A percentile compares a stretch with the other conserved stretches of the same genome.
phyloP scores from a whole-genome alignment of 2,329 filamentous ascomycete genomes.

The Keithomyces neogunnii region DNA sequence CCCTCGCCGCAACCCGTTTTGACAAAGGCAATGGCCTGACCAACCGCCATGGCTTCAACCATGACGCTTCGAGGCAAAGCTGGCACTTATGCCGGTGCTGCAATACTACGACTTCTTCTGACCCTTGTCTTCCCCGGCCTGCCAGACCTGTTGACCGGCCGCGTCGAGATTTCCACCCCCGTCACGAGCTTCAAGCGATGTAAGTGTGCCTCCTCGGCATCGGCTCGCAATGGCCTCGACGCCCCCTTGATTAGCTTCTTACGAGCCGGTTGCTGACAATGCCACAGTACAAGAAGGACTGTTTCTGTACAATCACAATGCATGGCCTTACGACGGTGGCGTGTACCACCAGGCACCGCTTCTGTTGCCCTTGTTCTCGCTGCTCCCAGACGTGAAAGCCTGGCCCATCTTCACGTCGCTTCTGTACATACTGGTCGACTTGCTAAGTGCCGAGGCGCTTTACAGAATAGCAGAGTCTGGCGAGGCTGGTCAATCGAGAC shows the following conservation, averaged over 20 bases:
- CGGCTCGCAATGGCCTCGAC: background rate
- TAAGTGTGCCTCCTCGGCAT: conserved; percentile 35
- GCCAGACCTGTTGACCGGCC: conserved; percentile 75
- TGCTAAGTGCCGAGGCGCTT: conserved; percentile 74
- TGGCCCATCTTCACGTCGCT: conserved; percentile 69
- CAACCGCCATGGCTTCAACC: conserved; percentile 16
- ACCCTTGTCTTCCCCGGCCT: conserved; percentile 75
- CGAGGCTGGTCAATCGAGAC: conserved; percentile 63
- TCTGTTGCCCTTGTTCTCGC: conserved; percentile 81
- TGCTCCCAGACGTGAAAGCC: conserved; percentile 62
- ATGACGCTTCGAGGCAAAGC: conserved; percentile 34
- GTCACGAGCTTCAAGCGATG: conserved; percentile 97
- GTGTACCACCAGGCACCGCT: conserved; percentile 77
- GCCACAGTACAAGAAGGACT: conserved; percentile 82
- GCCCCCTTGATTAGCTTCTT: background rate
- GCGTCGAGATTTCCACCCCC: conserved; percentile 94
- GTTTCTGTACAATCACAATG: conserved; percentile 91
- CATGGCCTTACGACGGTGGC: conserved; percentile 94
- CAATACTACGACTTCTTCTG: conserved; percentile 69
- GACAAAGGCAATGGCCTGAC: conserved; percentile 6
- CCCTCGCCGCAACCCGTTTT: background rate
- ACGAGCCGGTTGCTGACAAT: background rate
- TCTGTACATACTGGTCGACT: conserved; percentile 72
- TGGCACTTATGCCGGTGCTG: conserved; percentile 65
- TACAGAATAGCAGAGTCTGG: conserved; percentile 73